Conservation (phyloP, 768 basidiomycete species). For the Collybiopsis luxurians region DNA sequence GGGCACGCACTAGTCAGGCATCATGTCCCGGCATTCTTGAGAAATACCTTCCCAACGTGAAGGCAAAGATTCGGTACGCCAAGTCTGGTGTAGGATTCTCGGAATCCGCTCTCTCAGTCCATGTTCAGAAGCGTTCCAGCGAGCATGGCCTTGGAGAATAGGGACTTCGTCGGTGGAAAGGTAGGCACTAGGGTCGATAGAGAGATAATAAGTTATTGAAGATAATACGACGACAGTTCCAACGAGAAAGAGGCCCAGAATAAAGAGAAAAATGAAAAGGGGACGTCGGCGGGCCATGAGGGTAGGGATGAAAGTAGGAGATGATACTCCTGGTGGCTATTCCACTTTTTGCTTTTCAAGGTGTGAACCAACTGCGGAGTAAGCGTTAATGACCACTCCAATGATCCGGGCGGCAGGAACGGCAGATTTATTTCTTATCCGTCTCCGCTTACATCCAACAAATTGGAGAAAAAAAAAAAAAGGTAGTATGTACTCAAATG, state of each 20-base stretch:
- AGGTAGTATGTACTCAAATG: background rate
- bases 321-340: background rate
- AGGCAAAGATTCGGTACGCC: slow-evolving; percentile 91
- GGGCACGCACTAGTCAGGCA: slow-evolving; percentile 89
- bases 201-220: slow-evolving; percentile 86
- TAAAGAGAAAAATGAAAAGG: slow-evolving; percentile 40
- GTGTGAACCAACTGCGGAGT: background rate
- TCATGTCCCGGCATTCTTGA: slow-evolving; percentile 83
- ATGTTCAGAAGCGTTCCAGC: slow-evolving; percentile 64
- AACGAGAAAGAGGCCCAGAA: slow-evolving; percentile 73
- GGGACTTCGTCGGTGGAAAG: slow-evolving; percentile 77
- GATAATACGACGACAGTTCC: slow-evolving; percentile 92
- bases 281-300: slow-evolving; percentile 44
- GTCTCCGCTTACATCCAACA: too few relatives aligned
- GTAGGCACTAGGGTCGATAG: slow-evolving; percentile 76
- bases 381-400: background rate
- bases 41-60: slow-evolving; percentile 78
- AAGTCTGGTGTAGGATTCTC: slow-evolving; percentile 95
- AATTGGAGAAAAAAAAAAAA: background rate
- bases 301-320: background rate
- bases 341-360: background rate
- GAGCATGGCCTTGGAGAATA: slow-evolving; percentile 47
- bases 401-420: background rate
- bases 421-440: too few relatives aligned
- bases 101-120: slow-evolving; percentile 76